Base-by-base conservation (phyloP, 495 filamentous ascomycete genomes). In the Cryomyces minteri region DNA sequence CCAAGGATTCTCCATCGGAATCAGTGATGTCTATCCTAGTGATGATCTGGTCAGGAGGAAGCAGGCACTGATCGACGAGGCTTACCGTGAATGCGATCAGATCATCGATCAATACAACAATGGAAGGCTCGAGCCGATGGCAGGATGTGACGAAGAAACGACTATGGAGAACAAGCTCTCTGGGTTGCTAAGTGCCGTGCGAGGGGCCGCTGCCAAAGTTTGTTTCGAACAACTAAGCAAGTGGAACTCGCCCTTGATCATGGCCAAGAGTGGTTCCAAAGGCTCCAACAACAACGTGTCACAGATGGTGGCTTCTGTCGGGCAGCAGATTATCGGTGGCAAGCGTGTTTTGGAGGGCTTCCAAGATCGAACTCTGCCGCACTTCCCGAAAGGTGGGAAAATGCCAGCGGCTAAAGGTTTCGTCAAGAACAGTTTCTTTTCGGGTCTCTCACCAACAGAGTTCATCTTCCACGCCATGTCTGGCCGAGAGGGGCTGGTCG, bases 381-480 rank as follows among this genome's bases (percentile, higher is more conserved):
- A 96, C 61, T 98, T 96, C 60, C 80, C 85, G 12, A 96, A 95
- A 59, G 85, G 85, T 53, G 77, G 84, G 14, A 81, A 87, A 25
- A 79, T 88, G 54, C 85, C 90, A 18, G 80, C 85, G 1, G 87
- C 88, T 0, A 98, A 96, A 62, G 90, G 90, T 46, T 98, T 98
- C 65, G 90, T 98, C 12, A 69, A 76, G 41, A 98, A 96, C 66
- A 94, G 86, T 65, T 98, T 98, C 70, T 98, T 90, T 64, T 82
- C 81, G 0, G 90, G 92, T n/a, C 65, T 98, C 4, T 67, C 73
- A 7, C 87, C 92, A 4, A 82, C 78, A 0, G 90, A 98, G 57
- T 95, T 98, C 64, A 74, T 95, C 48, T 96, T 98, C 67, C 90
- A 98, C 70, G 90, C 90, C 48, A 94, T 96, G 66, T 90, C 84